Evolutionary conservation across 163 green algal species (phyloP).

Genomic region (Chlamydomonas reinhardtii): DNA sequence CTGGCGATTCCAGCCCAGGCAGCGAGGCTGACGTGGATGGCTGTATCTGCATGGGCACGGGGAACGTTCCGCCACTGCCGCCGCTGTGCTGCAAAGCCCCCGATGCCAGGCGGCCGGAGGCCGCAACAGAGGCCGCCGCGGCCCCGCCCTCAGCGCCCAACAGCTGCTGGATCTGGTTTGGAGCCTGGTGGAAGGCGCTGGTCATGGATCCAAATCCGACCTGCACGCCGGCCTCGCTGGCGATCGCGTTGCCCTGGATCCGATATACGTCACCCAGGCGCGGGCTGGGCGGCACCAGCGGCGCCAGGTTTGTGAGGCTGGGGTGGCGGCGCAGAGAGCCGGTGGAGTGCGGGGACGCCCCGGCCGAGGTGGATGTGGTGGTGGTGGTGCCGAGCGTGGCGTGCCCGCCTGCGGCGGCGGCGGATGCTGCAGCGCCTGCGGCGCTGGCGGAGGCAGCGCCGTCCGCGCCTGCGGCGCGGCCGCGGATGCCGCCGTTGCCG

Average conservation of each 20-base stretch:
- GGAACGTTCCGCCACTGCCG: not conserved
- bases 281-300: conserved; percentile 18
- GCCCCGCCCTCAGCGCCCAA: too few species aligned
- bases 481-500: not conserved
- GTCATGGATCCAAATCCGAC: not conserved
- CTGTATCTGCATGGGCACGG: not conserved
- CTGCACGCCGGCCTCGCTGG: conserved; percentile 12
- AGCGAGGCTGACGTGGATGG: not conserved
- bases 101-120: too few species aligned
- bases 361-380: not conserved
- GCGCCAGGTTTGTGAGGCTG: not conserved
- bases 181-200: too few species aligned
- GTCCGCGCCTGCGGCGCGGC: not conserved
- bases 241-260: conserved; percentile 7
- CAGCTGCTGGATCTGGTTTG: not conserved
- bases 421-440: not conserved
- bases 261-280: conserved; percentile 33
- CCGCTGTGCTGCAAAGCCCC: not conserved
- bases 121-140: not conserved
- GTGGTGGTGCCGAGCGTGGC: not conserved
- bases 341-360: not conserved
- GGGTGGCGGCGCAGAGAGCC: not conserved
- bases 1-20: conserved; percentile 23
- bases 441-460: not conserved
- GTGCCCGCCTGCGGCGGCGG: not conserved